Evolutionary conservation across 2,329 filamentous ascomycete genomes (phyloP).

Genomic region (Purpureocillium lavendulum): DNA sequence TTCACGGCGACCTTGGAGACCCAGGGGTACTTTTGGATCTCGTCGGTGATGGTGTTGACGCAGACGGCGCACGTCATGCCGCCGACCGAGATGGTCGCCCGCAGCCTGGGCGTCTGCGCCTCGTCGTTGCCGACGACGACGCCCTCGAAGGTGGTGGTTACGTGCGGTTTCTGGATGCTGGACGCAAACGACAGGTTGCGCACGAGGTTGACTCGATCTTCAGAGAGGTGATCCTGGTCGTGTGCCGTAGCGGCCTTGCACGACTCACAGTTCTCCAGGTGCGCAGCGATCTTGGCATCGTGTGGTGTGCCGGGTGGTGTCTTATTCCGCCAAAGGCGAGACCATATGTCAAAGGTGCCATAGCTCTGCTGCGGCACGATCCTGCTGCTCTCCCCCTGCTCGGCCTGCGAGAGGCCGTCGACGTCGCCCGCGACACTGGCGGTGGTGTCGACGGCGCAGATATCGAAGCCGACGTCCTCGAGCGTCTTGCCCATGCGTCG

Average conservation of each 20-base stretch:
- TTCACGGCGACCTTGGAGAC: conserved; percentile 53
- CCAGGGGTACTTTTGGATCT: conserved; percentile 47
- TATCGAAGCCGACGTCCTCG: conserved; percentile 50
- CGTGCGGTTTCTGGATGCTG: conserved; percentile 5
- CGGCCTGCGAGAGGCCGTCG: conserved; percentile 12
- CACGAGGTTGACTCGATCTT: conserved; percentile 1
- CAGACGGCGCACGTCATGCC: conserved; percentile 72
- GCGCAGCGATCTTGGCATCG: conserved; percentile 18
- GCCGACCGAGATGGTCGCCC: conserved; percentile 49
- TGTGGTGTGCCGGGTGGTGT: conserved; percentile 14
- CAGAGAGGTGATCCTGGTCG: conserved; percentile 4
- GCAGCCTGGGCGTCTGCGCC: conserved; percentile 24
- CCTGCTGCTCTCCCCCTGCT: conserved; percentile 14
- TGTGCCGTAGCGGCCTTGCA: conserved; percentile 17
- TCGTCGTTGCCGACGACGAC: conserved; percentile 13
- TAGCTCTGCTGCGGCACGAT: conserved; percentile 8
- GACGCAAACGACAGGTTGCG: conserved; percentile 4
- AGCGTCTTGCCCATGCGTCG: conserved; percentile 38
- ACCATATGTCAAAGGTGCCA: conserved; percentile 20
- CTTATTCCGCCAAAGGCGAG: conserved; percentile 19
- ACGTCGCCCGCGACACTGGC: conserved; percentile 20
- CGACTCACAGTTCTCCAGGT: conserved; percentile 29
- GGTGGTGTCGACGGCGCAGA: conserved; percentile 38
- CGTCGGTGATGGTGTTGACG: conserved; percentile 51
- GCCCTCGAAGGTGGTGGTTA: conserved; percentile 12